Percentiles rank a stretch among this genome's conserved stretches.
Conservation (phyloP, 768 basidiomycete genomes). For the Lentinula raphanica region DNA sequence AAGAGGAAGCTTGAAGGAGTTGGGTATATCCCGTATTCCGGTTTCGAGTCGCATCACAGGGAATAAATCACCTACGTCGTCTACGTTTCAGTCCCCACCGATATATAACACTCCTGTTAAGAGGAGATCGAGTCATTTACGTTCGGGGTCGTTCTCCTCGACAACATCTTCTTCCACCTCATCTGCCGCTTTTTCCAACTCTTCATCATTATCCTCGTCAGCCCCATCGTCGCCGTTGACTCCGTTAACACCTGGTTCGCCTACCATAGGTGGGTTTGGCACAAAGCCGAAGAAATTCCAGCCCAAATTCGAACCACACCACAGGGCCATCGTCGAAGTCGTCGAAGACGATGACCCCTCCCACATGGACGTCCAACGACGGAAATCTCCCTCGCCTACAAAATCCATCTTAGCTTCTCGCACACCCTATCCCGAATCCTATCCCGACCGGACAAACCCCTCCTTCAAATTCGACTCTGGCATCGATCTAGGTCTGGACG, state of each 20-base stretch:
- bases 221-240: constrained; percentile 11
- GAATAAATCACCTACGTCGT: background rate
- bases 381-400: constrained; percentile 25
- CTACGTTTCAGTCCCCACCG: background rate
- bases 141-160: constrained; percentile 9
- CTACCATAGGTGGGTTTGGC: constrained; percentile 23
- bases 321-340: constrained; percentile 4
- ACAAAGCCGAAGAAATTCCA: constrained; percentile 5
- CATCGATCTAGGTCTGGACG: background rate
- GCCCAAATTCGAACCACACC: constrained; percentile 8
- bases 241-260: constrained; percentile 14
- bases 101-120: constrained; percentile 2
- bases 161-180: constrained; percentile 13
- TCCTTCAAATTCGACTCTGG: constrained; percentile 1
- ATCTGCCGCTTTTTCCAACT: constrained; percentile 1
- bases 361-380: constrained; percentile 1
- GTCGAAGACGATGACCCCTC: constrained; percentile 3
- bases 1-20: constrained; percentile 3
- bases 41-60: background rate
- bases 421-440: constrained; percentile 44
- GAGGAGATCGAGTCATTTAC: background rate
- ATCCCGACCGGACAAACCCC: constrained; percentile 3
- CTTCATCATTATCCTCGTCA: constrained; percentile 3
- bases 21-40: constrained; percentile 5
- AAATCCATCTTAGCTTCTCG: constrained; percentile 53